Conservation (phyloP, 1,284 basidiomycete species). For the Coniferiporia sulphurascens region DNA sequence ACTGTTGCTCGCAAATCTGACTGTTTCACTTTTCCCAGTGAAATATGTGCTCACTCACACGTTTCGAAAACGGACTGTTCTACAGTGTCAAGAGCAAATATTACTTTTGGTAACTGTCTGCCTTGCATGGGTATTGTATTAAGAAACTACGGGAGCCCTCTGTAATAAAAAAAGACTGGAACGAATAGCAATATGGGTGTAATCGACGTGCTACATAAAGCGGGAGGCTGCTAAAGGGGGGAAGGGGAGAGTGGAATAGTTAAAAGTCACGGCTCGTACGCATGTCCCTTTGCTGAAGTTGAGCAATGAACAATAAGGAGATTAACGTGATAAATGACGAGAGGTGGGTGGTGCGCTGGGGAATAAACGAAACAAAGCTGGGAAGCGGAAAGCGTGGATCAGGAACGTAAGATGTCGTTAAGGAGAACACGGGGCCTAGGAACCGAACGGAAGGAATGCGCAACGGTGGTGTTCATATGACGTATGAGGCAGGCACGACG, state of each 20-base stretch:
- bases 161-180: not conserved
- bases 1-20: not conserved
- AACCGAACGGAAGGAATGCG: slow-evolving; percentile 17
- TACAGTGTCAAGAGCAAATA: slow-evolving; percentile 5
- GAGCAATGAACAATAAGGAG: slow-evolving; percentile 1
- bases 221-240: not conserved
- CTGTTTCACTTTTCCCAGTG: not conserved
- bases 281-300: not conserved
- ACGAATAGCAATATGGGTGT: not conserved
- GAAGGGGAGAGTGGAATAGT: not conserved
- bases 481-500: slow-evolving; percentile 84
- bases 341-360: not conserved
- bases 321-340: slow-evolving; percentile 13
- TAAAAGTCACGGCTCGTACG: not conserved
- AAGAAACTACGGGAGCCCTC: slow-evolving; percentile 5
- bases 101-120: not conserved
- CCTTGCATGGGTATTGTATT: slow-evolving; percentile 15
- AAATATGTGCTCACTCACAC: not conserved
- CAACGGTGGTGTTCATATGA: slow-evolving; percentile 28
- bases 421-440: not conserved
- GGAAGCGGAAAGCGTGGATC: slow-evolving; percentile 19
- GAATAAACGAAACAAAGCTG: slow-evolving; percentile 9
- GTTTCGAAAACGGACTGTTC: not conserved
- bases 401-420: slow-evolving; percentile 26
- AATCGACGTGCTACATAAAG: not conserved